These are phyloP conservation scores for Cucurbita maxima DNA, from an alignment of 306 rosid genomes.

Conservation along the genomic window DNA sequence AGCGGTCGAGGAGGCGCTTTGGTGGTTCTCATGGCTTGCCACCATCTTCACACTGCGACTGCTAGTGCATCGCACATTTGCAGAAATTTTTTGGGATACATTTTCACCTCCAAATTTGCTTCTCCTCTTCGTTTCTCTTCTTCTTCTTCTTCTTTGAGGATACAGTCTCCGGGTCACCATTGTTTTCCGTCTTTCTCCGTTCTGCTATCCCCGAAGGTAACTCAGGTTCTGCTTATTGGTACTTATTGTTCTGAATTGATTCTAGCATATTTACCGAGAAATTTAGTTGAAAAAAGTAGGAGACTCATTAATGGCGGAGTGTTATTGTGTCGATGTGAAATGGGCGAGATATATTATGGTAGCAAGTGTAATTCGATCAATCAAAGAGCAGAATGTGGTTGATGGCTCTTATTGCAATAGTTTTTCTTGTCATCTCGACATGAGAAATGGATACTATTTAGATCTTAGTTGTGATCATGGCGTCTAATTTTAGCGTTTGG, in stretches of 20 bases:
- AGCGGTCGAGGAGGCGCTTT: background rate
- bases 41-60: conserved; percentile 5
- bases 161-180: background rate
- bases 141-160: conserved; percentile 2
- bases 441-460: too few species aligned
- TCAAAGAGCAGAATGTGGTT: background rate
- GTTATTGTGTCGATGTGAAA: background rate
- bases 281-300: background rate
- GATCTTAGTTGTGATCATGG: background rate
- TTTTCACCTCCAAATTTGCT: background rate
- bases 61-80: background rate
- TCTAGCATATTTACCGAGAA: background rate
- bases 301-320: background rate
- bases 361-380: background rate
- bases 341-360: background rate
- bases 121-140: background rate
- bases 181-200: background rate
- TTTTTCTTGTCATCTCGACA: background rate
- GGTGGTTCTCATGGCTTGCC: conserved; percentile 4
- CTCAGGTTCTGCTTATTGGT: background rate
- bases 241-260: background rate
- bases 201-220: conserved; percentile 4
- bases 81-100: background rate
- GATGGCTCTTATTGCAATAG: background rate
- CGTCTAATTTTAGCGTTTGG: background rate